Conservation (phyloP, 2,329 filamentous ascomycete species). For the Amphichorda felina region DNA sequence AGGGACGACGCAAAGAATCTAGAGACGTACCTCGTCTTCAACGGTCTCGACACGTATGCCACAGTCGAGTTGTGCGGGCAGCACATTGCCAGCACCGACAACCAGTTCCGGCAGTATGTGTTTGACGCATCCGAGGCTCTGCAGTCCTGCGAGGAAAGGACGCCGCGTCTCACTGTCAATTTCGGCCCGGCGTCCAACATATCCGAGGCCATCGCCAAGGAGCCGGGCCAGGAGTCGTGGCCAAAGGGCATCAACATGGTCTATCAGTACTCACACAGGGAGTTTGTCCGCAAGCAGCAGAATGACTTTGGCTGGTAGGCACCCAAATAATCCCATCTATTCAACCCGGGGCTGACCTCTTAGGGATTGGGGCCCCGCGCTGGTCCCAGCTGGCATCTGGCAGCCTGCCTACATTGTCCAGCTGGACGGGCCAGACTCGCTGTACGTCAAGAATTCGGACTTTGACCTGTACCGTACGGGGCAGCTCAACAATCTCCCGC, state of each 20-base stretch:
- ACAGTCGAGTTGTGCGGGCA: slow-evolving; percentile 42
- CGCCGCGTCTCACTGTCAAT: slow-evolving; percentile 4
- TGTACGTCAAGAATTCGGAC: slow-evolving; percentile 32
- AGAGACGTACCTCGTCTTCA: slow-evolving; percentile 44
- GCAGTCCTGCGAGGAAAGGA: slow-evolving; percentile 1
- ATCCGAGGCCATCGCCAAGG: slow-evolving; percentile 8
- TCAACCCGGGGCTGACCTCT: no score
- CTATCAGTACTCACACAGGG: no score
- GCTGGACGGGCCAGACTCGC: slow-evolving; percentile 22
- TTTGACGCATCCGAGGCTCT: slow-evolving; percentile 41
- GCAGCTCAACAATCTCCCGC: slow-evolving; percentile 44
- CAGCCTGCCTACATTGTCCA: slow-evolving; percentile 45
- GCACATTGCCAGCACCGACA: slow-evolving; percentile 42
- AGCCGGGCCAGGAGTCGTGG: no score
- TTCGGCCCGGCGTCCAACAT: slow-evolving; percentile 10
- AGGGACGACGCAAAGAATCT: slow-evolving; percentile 16
- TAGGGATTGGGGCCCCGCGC: slow-evolving; percentile 45
- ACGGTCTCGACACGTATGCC: slow-evolving; percentile 50
- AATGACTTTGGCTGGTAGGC: slow-evolving; percentile 48
- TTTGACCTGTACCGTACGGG: slow-evolving; percentile 47
- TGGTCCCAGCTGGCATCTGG: slow-evolving; percentile 53
- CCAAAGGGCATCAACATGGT: no score
- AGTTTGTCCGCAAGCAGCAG: slow-evolving; percentile 43
- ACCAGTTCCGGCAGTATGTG: slow-evolving; percentile 50
- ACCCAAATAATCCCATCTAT: no score